Conservation (phyloP, 192 early-diverging fungal species). For the Backusella australiensis region DNA sequence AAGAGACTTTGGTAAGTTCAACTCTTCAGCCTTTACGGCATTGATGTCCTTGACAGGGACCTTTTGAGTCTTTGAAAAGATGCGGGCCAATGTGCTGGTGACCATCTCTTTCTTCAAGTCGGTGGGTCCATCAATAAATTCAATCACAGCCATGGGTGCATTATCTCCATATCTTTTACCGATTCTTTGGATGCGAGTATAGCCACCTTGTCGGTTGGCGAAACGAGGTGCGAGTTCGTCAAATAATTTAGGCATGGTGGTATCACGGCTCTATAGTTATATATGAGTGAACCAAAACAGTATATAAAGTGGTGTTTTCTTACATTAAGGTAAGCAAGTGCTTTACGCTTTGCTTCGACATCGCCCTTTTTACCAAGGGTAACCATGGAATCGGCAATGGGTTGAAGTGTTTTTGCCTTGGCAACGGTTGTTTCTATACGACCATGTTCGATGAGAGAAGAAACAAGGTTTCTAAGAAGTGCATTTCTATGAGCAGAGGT, state of each 20-base stretch:
- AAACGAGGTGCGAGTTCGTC: conserved; percentile 83
- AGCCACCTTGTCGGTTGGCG: conserved; percentile 75
- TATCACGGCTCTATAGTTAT: conserved; percentile 55
- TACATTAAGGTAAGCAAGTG: conserved; percentile 56
- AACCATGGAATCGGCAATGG: conserved; percentile 85
- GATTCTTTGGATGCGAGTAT: conserved; percentile 81
- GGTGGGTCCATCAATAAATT: conserved; percentile 81
- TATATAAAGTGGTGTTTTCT: neutral
- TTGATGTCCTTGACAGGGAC: conserved; percentile 20
- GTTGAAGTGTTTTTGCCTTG: conserved; percentile 88
- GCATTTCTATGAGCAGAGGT: conserved; percentile 68
- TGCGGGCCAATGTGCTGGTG: conserved; percentile 43
- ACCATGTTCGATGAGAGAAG: conserved; percentile 83
- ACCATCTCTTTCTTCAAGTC: conserved; percentile 65
- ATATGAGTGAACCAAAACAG: neutral
- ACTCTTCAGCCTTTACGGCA: conserved; percentile 5
- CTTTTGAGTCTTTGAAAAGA: conserved; percentile 5
- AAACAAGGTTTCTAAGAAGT: conserved; percentile 81
- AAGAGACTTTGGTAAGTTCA: conserved; percentile 20
- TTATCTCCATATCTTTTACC: conserved; percentile 80
- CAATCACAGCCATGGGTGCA: conserved; percentile 87
- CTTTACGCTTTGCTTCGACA: conserved; percentile 56
- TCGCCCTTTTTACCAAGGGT: conserved; percentile 77
- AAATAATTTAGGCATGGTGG: conserved; percentile 79
- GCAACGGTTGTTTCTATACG: conserved; percentile 92